These are phyloP conservation scores for Moesziomyces sp. DNA, from an alignment of 1,284 basidiomycete species.

Conservation along the genomic window DNA sequence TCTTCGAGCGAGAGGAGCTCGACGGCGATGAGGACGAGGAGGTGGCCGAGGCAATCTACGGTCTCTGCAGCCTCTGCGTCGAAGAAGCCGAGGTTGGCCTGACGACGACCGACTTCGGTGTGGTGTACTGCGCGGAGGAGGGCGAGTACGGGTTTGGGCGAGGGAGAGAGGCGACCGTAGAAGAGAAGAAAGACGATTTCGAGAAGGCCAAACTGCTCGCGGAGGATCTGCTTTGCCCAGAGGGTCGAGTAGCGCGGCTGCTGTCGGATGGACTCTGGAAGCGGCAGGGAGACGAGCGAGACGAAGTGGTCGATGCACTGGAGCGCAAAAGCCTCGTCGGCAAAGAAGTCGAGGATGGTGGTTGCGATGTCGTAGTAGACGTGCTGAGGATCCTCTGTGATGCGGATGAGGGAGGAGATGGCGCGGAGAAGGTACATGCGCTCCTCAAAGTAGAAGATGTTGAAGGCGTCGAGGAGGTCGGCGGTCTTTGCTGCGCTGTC, in stretches of 20 bases:
- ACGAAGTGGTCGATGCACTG: conserved; percentile 72
- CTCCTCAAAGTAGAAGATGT: conserved; percentile 82
- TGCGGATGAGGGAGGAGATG: conserved; percentile 70
- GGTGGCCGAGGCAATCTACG: conserved; percentile 75
- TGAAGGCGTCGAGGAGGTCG: conserved; percentile 76
- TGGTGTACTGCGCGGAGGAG: conserved; percentile 77
- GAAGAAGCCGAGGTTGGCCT: conserved; percentile 74
- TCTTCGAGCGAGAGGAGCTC: conserved; percentile 83
- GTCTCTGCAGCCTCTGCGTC: conserved; percentile 79
- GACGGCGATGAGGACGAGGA: conserved; percentile 81
- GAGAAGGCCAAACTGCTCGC: conserved; percentile 81
- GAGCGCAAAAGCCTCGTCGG: conserved; percentile 74
- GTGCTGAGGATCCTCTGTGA: conserved; percentile 74
- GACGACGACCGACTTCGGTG: conserved; percentile 76
- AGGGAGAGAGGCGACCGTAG: conserved; percentile 80
- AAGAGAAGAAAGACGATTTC: conserved; percentile 86
- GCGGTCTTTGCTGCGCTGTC: conserved; percentile 8
- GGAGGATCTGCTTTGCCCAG: conserved; percentile 82
- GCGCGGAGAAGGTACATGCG: conserved; percentile 76
- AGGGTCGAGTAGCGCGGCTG: conserved; percentile 75
- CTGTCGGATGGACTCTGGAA: conserved; percentile 72
- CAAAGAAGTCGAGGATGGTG: conserved; percentile 73
- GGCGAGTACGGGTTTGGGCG: conserved; percentile 74
- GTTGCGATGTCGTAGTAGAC: conserved; percentile 73
- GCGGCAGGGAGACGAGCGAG: conserved; percentile 69